These are phyloP conservation scores for Penicillium robsamsonii DNA, from an alignment of 495 filamentous ascomycete genomes.

Conservation along the genomic window DNA sequence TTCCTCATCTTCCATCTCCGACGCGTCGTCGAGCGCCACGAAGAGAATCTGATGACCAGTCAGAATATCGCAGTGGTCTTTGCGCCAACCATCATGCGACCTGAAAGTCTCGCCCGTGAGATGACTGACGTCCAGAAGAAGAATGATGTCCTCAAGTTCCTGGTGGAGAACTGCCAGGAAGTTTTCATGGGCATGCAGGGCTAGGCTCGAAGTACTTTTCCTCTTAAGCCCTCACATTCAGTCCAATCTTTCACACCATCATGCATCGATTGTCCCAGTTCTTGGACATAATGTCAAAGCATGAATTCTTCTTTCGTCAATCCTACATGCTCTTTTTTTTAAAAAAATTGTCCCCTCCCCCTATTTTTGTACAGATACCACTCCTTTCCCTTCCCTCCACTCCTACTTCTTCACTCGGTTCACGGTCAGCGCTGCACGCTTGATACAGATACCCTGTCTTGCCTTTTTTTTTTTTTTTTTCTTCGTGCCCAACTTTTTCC, in stretches of 20 bases:
- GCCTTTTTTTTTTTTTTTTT: constrained; percentile 8
- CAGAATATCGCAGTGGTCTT: constrained; percentile 97
- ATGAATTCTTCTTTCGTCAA: neutral
- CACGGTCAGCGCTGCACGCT: constrained; percentile 28
- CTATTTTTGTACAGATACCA: constrained; percentile 24
- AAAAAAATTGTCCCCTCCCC: neutral
- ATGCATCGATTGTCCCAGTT: constrained; percentile 38
- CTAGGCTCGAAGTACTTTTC: constrained; percentile 5
- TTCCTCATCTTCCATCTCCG: constrained; percentile 93
- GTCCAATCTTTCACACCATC: neutral
- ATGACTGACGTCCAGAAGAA: constrained; percentile 95
- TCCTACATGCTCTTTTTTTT: neutral
- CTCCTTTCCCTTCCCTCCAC: constrained; percentile 4
- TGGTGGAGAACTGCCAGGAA: constrained; percentile 80
- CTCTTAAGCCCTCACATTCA: neutral
- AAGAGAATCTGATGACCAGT: constrained; percentile 90
- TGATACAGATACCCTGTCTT: constrained; percentile 30
- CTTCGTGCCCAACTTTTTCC: constrained; percentile 5
- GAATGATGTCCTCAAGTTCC: constrained; percentile 83
- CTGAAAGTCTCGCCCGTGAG: constrained; percentile 81
- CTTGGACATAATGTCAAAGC: constrained; percentile 24
- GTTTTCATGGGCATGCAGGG: constrained; percentile 61
- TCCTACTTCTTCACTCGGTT: constrained; percentile 15
- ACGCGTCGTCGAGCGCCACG: constrained; percentile 77
- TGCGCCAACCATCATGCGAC: constrained; percentile 94